phyloP scores from a whole-genome alignment of 352 stramenopile species.

The Blastocystis sp. region DNA sequence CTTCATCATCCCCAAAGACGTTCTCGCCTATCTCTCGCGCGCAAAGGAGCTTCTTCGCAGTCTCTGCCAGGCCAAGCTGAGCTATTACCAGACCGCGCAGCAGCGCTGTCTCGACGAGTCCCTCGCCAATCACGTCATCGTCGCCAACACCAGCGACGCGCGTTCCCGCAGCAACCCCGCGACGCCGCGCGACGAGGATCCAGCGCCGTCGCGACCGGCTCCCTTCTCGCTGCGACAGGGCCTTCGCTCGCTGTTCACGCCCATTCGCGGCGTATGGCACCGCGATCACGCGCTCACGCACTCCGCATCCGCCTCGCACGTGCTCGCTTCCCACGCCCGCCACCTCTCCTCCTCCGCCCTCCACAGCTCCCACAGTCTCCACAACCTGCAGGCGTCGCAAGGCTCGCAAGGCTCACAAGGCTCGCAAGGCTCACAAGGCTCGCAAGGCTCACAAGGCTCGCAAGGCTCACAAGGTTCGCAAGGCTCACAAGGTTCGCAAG shows the following conservation, averaged over 20 bases:
- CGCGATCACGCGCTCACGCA: neutral
- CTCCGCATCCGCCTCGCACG: neutral
- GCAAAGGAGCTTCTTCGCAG: slow-evolving; percentile 31
- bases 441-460: neutral
- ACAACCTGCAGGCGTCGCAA: neutral
- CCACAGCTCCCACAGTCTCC: neutral
- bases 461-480: neutral
- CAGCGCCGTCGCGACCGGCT: neutral
- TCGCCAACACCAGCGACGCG: neutral
- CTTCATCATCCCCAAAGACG: slow-evolving; percentile 33
- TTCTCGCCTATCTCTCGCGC: slow-evolving; percentile 23
- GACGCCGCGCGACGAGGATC: neutral
- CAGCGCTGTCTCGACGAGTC: slow-evolving; percentile 24
- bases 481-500: neutral
- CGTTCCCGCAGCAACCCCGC: neutral
- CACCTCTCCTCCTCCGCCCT: neutral
- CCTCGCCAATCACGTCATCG: slow-evolving; percentile 5
- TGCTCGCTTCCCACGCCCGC: neutral
- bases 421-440: neutral
- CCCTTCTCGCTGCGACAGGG: neutral
- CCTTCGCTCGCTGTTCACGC: neutral
- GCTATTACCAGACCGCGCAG: slow-evolving; percentile 27
- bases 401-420: neutral
- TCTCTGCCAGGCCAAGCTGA: neutral
- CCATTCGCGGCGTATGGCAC: too few species aligned